Base-by-base conservation (phyloP, 805 yeast genomes). In the Candida qinlingensis region DNA sequence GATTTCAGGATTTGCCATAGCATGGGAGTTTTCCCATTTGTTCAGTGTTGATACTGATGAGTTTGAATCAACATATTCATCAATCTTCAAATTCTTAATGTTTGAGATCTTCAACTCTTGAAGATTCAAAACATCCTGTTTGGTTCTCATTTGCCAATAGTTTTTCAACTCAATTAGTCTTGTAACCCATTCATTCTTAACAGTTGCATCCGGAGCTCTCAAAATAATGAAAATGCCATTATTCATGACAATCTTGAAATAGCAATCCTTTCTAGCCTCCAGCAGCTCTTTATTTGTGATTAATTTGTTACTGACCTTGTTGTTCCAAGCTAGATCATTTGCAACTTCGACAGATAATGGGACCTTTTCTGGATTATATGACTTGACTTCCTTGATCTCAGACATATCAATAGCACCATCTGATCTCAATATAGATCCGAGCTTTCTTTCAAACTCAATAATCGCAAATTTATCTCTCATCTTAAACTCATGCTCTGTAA, bases 181-280 rank as follows among this genome's bases (percentile, higher is more conserved):
- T 0, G 27, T n/a, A 0, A 84, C 72, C 98, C 97, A 91, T 52
- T 76, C 77, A 54, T 80, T 77, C 42, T 92, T 70, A 0, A 75
- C 58, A 0, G 33, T 35, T 13, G 68, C 54, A 50, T 70, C 69
- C 3, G 81, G 78, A 0, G 94, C 88, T 48, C 81, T 77, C 9
- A 88, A 62, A 40, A 74, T 70, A 10, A 85, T 51, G 1, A 45
- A 50, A 0, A 76, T 56, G 0, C 81, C 83, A 49, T 78, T 73
- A 1, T 56, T 54, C 55, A 81, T 67, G 4, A 61, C 64, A 1
- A 88, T 68, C 42, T 77, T 79, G 54, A 87, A 79, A 7, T 74
- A 73, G 4, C 81, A 72, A 46, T 80, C 80, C 25, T 72, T 57
- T 13, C 47, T 27, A 6, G 40, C 9, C 9, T 43, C 33, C 11